Evolutionary conservation across 1,139 yeast genomes (phyloP), one percentile per base, ranked within the genome.

Genomic region (Sugiyamaella neomexicana): DNA sequence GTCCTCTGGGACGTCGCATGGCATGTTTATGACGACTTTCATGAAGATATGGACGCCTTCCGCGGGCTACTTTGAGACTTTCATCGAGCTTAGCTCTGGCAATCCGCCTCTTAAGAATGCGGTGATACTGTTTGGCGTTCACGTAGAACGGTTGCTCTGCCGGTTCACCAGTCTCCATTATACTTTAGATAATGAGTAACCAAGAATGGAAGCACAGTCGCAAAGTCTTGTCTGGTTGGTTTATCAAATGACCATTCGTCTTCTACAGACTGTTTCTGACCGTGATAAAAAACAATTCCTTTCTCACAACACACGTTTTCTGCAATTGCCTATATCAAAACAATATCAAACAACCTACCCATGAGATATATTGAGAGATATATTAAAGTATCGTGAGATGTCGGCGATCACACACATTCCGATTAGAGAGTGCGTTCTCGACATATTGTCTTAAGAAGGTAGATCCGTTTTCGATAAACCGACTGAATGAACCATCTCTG

Each of bases 21-120:
- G 99, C 99, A 71, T 95, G 99, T 70, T 93, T 93, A 71, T 95
- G 99, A 65, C 99, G 81, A 15, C 97, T 89, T 71, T 95, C 99
- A 69, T 95, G 99, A 53, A 95, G 73, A 69, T 95, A 95, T 2
- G 99, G 99, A 67, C 87, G 86, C 62, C 98, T 81, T 7, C 95
- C 95, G 60, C 97, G 80, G 23, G 95, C 95, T 8, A 88, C 88
- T 67, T 89, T 86, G 59, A 93, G 78, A 49, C 84, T 81, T 66
- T 93, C 98, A 67, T 93, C 99, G 52, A 93, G 78, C 69, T 86
- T 88, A 7, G 98, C 98, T 55, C 99, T 78, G 0, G 99, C 98
- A 49, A 89, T 80, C 63, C 99, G 81, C 65, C 99, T 80, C 70
- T 93, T 93, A 62, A 95, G 75, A 17, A 95, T 95, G 50, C 99